Percentiles rank a stretch among this genome's conserved stretches.
phyloP scores from a whole-genome alignment of 2,329 filamentous ascomycete genomes.

The Sporothrix mexicana region DNA sequence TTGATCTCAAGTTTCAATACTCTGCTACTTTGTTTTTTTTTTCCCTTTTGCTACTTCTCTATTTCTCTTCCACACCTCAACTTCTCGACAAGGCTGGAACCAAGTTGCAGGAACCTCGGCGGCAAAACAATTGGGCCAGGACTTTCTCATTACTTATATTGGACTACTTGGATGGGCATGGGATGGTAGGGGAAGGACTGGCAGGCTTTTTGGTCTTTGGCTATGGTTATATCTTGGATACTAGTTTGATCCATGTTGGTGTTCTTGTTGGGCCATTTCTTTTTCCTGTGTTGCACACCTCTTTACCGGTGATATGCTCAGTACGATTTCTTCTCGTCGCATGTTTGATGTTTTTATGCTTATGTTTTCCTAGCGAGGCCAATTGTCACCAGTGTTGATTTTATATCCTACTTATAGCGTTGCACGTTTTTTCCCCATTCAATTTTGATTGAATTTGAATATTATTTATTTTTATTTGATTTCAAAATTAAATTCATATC shows the following conservation, averaged over 20 bases:
- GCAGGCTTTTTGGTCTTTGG: constrained; percentile 19
- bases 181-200: not conserved
- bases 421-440: not conserved
- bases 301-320: not conserved
- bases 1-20: not conserved
- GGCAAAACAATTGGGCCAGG: constrained; percentile 12
- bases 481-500: not conserved
- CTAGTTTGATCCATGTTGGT: constrained; percentile 5
- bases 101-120: not conserved
- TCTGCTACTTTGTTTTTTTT: not conserved
- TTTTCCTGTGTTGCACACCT: not conserved
- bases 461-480: not conserved
- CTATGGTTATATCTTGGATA: not conserved
- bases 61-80: not conserved
- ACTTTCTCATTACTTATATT: not conserved
- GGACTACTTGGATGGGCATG: not conserved
- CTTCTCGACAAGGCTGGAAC: constrained; percentile 1
- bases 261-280: not conserved
- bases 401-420: not conserved
- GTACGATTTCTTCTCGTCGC: not conserved
- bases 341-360: constrained; percentile 18
- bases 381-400: not conserved
- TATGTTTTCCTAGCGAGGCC: not conserved
- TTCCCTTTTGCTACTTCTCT: not conserved
- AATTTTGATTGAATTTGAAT: not conserved